Base-by-base conservation (phyloP, 169 alveolate genomes). In the Eimeria sp. region DNA sequence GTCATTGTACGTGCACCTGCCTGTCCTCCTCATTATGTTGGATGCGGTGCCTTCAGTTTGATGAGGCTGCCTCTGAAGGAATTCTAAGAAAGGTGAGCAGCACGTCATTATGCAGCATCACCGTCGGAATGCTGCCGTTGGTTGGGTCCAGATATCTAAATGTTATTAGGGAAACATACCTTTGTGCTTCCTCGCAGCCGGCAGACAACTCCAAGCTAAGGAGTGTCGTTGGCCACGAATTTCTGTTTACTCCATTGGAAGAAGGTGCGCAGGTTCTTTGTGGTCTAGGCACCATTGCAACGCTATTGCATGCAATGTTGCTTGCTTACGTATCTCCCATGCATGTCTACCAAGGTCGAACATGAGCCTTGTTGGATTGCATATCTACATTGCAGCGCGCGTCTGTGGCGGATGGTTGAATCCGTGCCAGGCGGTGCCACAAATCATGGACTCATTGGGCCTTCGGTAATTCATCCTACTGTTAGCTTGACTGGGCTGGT, bases 191-290 rank as follows among this genome's bases (percentile, higher is more conserved):
- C 14, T 14, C 54, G 87, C 91, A 86, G 93, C 93, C 93, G 45
- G 93, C 93, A 22, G 93, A 86, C 93, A 86, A 86, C 70, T 58
- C 80, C 49, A 86, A 86, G 45, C 45, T 86, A 61, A 86, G 93
- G 61, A 51, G 25, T 18, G 63, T 86, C 10, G 61, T 86, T 40
- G 93, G 93, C 63, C 57, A 43, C 27, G 93, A 86, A 86, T 86
- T 86, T 72, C 76, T 86, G 27, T 86, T 86, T 63, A 86, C 93
- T 40, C 93, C 93, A 4, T 27, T 86, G 16, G 93, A 86, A 47
- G 93, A 86, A 57, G 93, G 93, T 86, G 45, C 47, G 54, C 47
- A 30, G 54, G 34, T 51, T 83, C 7, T 51, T 43, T 76, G 25
- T 13, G 65, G 27, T 43, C 61, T 16, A 45, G 65, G 20, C 40